phyloP scores from a whole-genome alignment of 805 yeast genomes.

The Pichia sporocuriosa region DNA sequence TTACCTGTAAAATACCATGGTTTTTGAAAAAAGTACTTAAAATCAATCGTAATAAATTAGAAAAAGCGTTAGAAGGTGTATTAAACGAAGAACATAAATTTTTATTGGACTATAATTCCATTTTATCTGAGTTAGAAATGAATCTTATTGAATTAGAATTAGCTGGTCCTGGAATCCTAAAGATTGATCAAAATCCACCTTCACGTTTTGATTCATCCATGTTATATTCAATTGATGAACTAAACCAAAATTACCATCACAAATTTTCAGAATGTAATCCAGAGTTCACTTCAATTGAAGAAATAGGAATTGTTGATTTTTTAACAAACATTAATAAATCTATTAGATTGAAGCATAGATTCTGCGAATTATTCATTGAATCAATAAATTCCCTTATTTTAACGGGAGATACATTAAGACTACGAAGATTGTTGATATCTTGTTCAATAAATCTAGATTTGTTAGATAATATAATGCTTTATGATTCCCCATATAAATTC shows the following conservation, averaged over 20 bases:
- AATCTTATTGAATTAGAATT: slow-evolving; percentile 20
- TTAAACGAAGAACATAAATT: slow-evolving; percentile 18
- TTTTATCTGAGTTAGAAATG: slow-evolving; percentile 16
- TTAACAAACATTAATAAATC: slow-evolving; percentile 39
- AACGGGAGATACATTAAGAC: slow-evolving; percentile 35
- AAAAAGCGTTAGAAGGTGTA: slow-evolving; percentile 16
- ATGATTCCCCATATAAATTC: slow-evolving; percentile 37
- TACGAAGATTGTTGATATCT: slow-evolving; percentile 47
- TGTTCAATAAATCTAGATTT: slow-evolving; percentile 38
- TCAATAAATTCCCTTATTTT: slow-evolving; percentile 32
- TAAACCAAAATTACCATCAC: slow-evolving; percentile 15
- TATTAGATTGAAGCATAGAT: slow-evolving; percentile 36
- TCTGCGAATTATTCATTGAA: slow-evolving; percentile 32
- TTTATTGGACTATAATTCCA: slow-evolving; percentile 9
- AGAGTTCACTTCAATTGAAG: slow-evolving; percentile 44
- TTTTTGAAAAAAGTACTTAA: slow-evolving; percentile 21
- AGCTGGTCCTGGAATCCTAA: slow-evolving; percentile 15
- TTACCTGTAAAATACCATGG: slow-evolving; percentile 23
- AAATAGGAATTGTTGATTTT: slow-evolving; percentile 47
- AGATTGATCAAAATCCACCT: too few species aligned
- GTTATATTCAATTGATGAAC: slow-evolving; percentile 12
- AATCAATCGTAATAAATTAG: slow-evolving; percentile 26
- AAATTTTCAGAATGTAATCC: slow-evolving; percentile 35
- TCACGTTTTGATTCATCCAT: too few species aligned
- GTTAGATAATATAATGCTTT: slow-evolving; percentile 36